Base-by-base conservation (phyloP, 2,329 filamentous ascomycete species). In the Aureobasidium sp. region DNA sequence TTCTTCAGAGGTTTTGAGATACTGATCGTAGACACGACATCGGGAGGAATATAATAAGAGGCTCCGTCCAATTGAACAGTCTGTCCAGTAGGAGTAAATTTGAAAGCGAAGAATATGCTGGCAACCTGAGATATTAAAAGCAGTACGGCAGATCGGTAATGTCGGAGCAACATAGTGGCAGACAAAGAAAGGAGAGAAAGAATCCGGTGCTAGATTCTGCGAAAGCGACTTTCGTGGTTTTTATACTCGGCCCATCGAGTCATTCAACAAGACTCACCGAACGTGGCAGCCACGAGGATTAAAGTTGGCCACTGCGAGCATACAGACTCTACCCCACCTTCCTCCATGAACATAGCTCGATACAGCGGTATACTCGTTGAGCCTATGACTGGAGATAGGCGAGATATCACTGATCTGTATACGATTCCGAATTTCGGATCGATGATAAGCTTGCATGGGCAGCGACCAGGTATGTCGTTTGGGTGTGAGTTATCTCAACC, bases 31-130 rank as follows among this genome's bases (percentile, higher is more conserved):
- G 71, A 71, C 1, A 76, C 69, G 3, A 73, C 67, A 17, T 71
- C 71, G 3, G 74, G 71, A 6, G 76, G 75, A 5, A 78, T 66
- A 63, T 76, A 78, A 66, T 77, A 78, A 3, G 72, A 66, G 12
- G 76, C 66, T 39, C 72, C 74, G 46, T 74, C 71, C 2, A 78
- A 66, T 5, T 71, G 69, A 0, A 77, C 73, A 0, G 75, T 78
- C 62, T 74, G 74, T 6, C 76, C 76, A 3, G 75, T 77, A 12
- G 71, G 68, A 13, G 69, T 47, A 34, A 72, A 61, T 9, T 52
- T 44, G n/a, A 43, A 52, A 44, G 46, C 47, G 26, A 51, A 24
- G 17, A 47, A 52, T 26, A 20, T 34, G 29, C 47, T 27, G 37
- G 24, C 15, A 46, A 43, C 5, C 13, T 61, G 47, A 12, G 57